Conservation (phyloP, 2,329 filamentous ascomycete species). For the Colletotrichum tanaceti region DNA sequence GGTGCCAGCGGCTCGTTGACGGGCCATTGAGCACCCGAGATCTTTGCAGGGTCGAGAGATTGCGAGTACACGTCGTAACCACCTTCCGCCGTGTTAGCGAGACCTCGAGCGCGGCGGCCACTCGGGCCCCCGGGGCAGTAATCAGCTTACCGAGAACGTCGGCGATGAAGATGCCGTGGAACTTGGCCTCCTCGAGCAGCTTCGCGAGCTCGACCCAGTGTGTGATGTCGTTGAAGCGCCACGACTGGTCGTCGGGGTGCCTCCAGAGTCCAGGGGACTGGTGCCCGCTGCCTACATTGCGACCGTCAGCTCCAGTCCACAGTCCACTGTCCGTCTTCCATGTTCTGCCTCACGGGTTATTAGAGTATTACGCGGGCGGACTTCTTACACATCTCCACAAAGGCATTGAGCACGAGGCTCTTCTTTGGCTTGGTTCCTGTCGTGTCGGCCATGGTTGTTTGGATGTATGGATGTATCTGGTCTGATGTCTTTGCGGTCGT, state of each 20-base stretch:
- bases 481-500: neutral
- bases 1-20: conserved; percentile 75
- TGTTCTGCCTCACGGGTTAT: neutral
- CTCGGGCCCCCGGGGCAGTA: neutral
- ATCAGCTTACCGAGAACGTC: conserved; percentile 69
- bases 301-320: neutral
- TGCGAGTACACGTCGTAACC: conserved; percentile 79
- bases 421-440: conserved; percentile 48
- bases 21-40: conserved; percentile 76
- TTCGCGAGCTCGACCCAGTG: conserved; percentile 72
- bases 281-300: conserved; percentile 54
- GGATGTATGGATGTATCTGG: neutral
- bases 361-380: neutral
- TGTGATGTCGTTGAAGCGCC: conserved; percentile 68
- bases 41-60: conserved; percentile 67
- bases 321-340: too few species aligned
- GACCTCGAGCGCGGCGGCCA: neutral
- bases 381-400: conserved; percentile 54
- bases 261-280: conserved; percentile 64
- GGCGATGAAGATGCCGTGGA: conserved; percentile 75
- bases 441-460: conserved; percentile 30
- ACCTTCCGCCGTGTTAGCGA: conserved; percentile 49
- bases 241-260: conserved; percentile 73
- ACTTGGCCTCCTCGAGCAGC: conserved; percentile 69
- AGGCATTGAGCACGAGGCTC: conserved; percentile 57